Conservation (phyloP, 805 yeast species). For the Candida endomychidarum region DNA sequence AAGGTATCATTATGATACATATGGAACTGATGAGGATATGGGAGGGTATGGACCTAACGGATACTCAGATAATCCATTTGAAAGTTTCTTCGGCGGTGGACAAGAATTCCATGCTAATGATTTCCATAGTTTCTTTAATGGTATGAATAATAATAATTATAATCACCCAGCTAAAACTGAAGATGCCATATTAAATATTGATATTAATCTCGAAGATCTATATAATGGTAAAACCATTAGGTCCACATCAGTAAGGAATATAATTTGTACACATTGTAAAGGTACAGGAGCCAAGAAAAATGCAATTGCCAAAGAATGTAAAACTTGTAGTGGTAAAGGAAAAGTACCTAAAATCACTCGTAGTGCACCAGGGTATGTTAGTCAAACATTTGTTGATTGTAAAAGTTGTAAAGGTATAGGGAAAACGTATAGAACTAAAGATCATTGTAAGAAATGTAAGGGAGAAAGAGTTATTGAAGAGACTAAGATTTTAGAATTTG, state of each 20-base stretch:
- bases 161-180: constrained; percentile 46
- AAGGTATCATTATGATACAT: constrained; percentile 58
- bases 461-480: constrained; percentile 66
- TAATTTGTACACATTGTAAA: constrained; percentile 68
- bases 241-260: constrained; percentile 67
- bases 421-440: constrained; percentile 55
- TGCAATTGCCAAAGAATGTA: constrained; percentile 58
- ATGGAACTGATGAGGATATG: constrained; percentile 46
- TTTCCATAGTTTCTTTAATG: constrained; percentile 67
- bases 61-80: constrained; percentile 22
- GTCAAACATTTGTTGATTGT: constrained; percentile 63
- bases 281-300: constrained; percentile 74
- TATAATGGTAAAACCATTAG: constrained; percentile 81
- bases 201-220: constrained; percentile 68
- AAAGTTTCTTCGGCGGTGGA: constrained; percentile 31
- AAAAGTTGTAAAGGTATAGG: constrained; percentile 73
- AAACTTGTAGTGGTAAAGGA: constrained; percentile 74
- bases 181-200: constrained; percentile 66
- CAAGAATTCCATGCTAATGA: constrained; percentile 64
- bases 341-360: constrained; percentile 55
- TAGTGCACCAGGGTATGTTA: constrained; percentile 73
- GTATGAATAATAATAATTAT: constrained; percentile 30
- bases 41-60: not conserved
- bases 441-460: constrained; percentile 72
- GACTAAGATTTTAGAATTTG: constrained; percentile 72